These are phyloP conservation scores for Hypoxylon perforatum DNA, from an alignment of 495 filamentous ascomycete genomes.

Conservation along the genomic window DNA sequence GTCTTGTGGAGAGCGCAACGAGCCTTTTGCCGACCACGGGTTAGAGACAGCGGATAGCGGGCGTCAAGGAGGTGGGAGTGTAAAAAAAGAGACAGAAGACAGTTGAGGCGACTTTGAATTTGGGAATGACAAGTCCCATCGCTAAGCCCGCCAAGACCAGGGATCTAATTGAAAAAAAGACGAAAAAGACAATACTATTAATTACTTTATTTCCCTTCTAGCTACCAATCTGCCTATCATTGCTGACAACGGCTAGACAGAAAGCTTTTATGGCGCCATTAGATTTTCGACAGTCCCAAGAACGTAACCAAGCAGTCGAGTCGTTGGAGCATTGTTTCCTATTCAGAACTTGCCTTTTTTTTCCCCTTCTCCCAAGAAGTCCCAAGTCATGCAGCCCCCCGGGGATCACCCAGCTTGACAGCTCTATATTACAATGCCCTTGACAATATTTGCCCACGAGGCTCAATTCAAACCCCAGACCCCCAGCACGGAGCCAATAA, in stretches of 20 bases:
- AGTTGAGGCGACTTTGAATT: constrained; percentile 20
- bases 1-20: constrained; percentile 24
- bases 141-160: constrained; percentile 40
- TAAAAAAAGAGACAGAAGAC: neutral
- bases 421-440: constrained; percentile 47
- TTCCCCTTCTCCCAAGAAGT: constrained; percentile 13
- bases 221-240: constrained; percentile 22
- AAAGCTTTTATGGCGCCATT: constrained; percentile 10
- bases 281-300: constrained; percentile 18
- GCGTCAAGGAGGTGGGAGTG: constrained; percentile 13
- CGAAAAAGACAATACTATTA: constrained; percentile 6
- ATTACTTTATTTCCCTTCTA: constrained; percentile 34
- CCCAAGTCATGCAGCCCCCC: constrained; percentile 43
- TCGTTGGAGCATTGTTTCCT: constrained; percentile 23
- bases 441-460: constrained; percentile 46
- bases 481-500: constrained; percentile 27
- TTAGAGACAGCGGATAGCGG: constrained; percentile 13
- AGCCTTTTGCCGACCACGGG: constrained; percentile 14
- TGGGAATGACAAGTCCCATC: constrained; percentile 20
- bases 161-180: constrained; percentile 26
- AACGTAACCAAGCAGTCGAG: constrained; percentile 14
- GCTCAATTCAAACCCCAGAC: constrained; percentile 35
- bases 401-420: constrained; percentile 39
- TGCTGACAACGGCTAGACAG: constrained; percentile 23
- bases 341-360: constrained; percentile 7